These are phyloP conservation scores for Pascua guehoae DNA, from an alignment of 1,284 basidiomycete species.

Conservation along the genomic window DNA sequence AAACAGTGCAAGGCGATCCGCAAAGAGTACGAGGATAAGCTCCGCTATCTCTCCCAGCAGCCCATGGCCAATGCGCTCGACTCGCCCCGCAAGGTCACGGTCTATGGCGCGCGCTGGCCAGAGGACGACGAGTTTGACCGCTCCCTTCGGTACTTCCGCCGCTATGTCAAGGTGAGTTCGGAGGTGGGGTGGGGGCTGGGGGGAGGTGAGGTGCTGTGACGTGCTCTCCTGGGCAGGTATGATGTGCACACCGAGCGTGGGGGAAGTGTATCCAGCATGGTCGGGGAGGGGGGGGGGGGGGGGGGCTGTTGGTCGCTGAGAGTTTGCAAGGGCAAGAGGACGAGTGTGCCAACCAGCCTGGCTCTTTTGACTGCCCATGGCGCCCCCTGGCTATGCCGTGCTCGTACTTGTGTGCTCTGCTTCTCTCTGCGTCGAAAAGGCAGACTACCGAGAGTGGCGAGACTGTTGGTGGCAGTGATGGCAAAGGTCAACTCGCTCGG, in stretches of 20 bases:
- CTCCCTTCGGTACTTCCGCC: slow-evolving; percentile 80
- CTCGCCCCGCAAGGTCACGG: slow-evolving; percentile 73
- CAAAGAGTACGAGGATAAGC: slow-evolving; percentile 72
- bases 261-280: no score
- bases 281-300: no score
- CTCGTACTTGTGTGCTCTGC: no score
- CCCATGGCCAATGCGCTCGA: slow-evolving; percentile 62
- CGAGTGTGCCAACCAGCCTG: no score
- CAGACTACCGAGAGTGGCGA: no score
- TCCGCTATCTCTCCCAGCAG: slow-evolving; percentile 69
- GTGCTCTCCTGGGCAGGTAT: background rate
- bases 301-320: background rate
- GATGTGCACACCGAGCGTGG: background rate
- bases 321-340: background rate
- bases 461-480: no score
- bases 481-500: no score
- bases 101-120: slow-evolving; percentile 86
- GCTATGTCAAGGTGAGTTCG: slow-evolving; percentile 83
- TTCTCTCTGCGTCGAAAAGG: no score
- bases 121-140: slow-evolving; percentile 90
- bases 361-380: no score
- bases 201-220: background rate
- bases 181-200: background rate
- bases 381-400: no score
- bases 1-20: slow-evolving; percentile 71